A percentile compares a stretch with the other conserved stretches of the same genome.
phyloP scores from a whole-genome alignment of 148 eudicot genomes.

The Diospyros lotus region DNA sequence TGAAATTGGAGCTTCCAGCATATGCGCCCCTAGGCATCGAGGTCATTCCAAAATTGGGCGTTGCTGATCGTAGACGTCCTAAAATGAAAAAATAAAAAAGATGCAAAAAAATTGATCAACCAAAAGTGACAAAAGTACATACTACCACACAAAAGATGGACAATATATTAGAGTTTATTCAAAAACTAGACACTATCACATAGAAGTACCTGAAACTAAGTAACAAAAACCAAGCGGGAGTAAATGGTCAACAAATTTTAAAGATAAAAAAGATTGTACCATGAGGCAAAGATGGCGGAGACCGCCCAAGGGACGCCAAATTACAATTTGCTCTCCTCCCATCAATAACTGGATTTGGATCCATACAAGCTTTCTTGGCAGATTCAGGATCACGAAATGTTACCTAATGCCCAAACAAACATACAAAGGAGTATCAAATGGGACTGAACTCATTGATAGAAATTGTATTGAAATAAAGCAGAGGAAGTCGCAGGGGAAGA shows the following conservation, averaged over 20 bases:
- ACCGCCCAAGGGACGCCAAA: constrained; percentile 36
- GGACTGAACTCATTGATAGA: neutral
- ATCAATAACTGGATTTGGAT: constrained; percentile 41
- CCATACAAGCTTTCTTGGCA: constrained; percentile 38
- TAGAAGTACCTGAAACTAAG: neutral
- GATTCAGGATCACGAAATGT: constrained; percentile 42
- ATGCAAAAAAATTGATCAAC: neutral
- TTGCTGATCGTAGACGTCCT: constrained; percentile 18
- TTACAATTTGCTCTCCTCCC: constrained; percentile 51
- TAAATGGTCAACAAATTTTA: neutral
- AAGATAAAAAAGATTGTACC: constrained; percentile 8
- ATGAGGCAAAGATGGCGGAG: constrained; percentile 13
- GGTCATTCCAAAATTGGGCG: constrained; percentile 18
- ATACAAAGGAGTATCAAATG: neutral
- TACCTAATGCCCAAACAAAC: constrained; percentile 22
- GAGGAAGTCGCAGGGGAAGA: neutral
- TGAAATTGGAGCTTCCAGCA: constrained; percentile 21
- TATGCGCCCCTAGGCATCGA: constrained; percentile 20
- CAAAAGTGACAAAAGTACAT: neutral
- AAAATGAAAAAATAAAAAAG: neutral
- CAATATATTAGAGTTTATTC: neutral
- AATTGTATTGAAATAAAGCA: neutral
- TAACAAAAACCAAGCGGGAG: neutral
- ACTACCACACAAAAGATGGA: neutral
- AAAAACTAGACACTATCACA: neutral